Base-by-base conservation (phyloP, 1,284 basidiomycete species). In the Phlebopus sp. region DNA sequence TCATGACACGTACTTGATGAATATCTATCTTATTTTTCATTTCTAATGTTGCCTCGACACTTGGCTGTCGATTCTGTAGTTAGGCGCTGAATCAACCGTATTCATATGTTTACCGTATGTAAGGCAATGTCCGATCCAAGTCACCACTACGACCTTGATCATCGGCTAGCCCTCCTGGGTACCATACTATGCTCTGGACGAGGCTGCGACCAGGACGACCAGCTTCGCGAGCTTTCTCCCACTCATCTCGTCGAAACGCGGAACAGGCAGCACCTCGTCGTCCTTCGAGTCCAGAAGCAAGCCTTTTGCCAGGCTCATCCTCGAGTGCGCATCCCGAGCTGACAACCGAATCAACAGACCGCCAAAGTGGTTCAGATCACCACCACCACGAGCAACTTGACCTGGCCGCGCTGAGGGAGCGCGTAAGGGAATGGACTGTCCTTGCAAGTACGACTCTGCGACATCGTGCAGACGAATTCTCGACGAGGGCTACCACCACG, bases 381-480 rank as follows among this genome's bases (percentile, higher is more conserved):
- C 19, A 47, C 27, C 46, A 44, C 5, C 19, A 47, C 27, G 45
- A 43, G 38, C 37, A 44, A 41, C 42, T 51, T 18, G 49, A 60
- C 53, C 25, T 62, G 37, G 56, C 54, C 11, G 34, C 51, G 14
- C 38, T 72, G 29, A 74, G 70, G 52, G 59, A 62, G 15, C 74
- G 70, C 40, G 57, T 86, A 46, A 72, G 69, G 47, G 70, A 75
- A 42, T 82, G 78, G 79, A 64, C 78, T 36, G 69, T 75, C 46
- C 66, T 72, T 40, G 70, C 78, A 13, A 69, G 75, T 8, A 63
- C 76, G 42, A 63, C 63, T 19, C 63, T 84, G 39, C 78, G 81
- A 37, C 69, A 69, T 46, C 75, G 72, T 30, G 73, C 81, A 41
- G 82, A 85, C 62, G 70, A 70, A 37, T 77, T 85, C 55, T 82